These are phyloP conservation scores for Ophiostoma novo-ulmi DNA, from an alignment of 2,329 filamentous ascomycete genomes.

Conservation along the genomic window DNA sequence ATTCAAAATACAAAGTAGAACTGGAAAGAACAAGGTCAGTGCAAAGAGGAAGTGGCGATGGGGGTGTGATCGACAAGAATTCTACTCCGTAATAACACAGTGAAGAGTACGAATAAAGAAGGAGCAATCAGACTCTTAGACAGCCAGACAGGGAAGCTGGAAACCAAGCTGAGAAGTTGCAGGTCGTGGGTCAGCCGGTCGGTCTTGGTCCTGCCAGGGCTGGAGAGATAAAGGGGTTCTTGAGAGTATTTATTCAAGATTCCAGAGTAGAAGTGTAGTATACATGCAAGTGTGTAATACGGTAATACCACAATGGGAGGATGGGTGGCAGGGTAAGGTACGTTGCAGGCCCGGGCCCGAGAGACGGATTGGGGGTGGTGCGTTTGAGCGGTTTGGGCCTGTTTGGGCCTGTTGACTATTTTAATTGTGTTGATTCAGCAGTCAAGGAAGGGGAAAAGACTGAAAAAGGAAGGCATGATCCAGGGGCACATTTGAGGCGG, in stretches of 20 bases:
- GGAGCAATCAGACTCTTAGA: not conserved
- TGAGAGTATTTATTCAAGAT: not conserved
- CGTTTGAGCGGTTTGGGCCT: not conserved
- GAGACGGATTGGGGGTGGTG: not conserved
- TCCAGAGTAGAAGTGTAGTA: not conserved
- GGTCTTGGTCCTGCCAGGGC: constrained; percentile 11
- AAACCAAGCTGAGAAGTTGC: constrained; percentile 4
- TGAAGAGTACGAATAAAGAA: not conserved
- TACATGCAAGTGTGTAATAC: not conserved
- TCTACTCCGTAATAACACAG: not conserved
- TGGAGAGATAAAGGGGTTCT: not conserved
- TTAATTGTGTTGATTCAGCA: not conserved
- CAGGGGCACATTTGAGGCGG: constrained; percentile 5
- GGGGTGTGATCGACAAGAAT: not conserved
- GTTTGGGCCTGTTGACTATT: too few relatives aligned
- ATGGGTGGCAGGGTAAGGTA: constrained; percentile 3
- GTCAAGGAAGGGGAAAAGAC: not conserved
- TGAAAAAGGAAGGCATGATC: not conserved
- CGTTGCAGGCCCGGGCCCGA: not conserved
- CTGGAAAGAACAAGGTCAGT: constrained; percentile 1
- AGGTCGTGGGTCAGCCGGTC: not conserved
- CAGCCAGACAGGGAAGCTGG: not conserved
- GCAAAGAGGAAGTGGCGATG: constrained; percentile 10
- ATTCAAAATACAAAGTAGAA: not conserved
- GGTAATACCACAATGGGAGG: not conserved